Conservation (phyloP, 768 basidiomycete species). For the Leucosporidium creatinivorum region DNA sequence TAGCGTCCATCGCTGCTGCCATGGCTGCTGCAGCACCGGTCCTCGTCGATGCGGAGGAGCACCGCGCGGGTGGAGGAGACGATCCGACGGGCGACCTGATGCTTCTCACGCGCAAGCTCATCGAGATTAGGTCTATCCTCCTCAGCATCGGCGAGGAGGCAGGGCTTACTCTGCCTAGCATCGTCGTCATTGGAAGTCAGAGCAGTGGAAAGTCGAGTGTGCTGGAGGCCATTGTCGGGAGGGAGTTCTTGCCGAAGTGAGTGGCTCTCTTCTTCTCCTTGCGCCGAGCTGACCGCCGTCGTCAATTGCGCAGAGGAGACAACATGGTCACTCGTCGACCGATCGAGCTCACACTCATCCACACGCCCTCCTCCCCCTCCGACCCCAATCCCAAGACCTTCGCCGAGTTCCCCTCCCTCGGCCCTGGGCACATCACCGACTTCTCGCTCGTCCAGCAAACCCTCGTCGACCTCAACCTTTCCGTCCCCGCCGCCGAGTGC, state of each 20-base stretch:
- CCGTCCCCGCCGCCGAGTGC: slow-evolving; percentile 79
- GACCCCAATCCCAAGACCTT: slow-evolving; percentile 60
- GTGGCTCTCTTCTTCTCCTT: slow-evolving; percentile 39
- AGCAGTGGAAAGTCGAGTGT: slow-evolving; percentile 98
- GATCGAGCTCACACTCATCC: slow-evolving; percentile 92
- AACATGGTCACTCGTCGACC: slow-evolving; percentile 99
- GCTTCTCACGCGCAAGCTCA: slow-evolving; percentile 87
- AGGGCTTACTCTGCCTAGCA: slow-evolving; percentile 85
- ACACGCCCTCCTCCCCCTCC: slow-evolving; percentile 63
- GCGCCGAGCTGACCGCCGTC: slow-evolving; percentile 2
- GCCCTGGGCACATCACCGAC: slow-evolving; percentile 74
- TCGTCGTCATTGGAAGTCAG: slow-evolving; percentile 97
- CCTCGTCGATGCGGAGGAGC: slow-evolving; percentile 29
- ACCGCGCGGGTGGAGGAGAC: slow-evolving; percentile 12
- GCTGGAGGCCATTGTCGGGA: slow-evolving; percentile 91
- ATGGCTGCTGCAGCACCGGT: slow-evolving; percentile 11
- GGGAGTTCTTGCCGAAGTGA: slow-evolving; percentile 96
- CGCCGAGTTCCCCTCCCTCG: slow-evolving; percentile 87
- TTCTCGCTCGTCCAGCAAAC: slow-evolving; percentile 88
- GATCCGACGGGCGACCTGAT: slow-evolving; percentile 72
- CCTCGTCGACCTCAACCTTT: slow-evolving; percentile 87
- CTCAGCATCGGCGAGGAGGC: slow-evolving; percentile 94
- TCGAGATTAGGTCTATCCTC: slow-evolving; percentile 91
- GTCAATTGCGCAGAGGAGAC: slow-evolving; percentile 61
- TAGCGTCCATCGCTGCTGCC: slow-evolving; percentile 6